phyloP scores from a whole-genome alignment of 306 rosid species.

The Ormosia semicastrata region DNA sequence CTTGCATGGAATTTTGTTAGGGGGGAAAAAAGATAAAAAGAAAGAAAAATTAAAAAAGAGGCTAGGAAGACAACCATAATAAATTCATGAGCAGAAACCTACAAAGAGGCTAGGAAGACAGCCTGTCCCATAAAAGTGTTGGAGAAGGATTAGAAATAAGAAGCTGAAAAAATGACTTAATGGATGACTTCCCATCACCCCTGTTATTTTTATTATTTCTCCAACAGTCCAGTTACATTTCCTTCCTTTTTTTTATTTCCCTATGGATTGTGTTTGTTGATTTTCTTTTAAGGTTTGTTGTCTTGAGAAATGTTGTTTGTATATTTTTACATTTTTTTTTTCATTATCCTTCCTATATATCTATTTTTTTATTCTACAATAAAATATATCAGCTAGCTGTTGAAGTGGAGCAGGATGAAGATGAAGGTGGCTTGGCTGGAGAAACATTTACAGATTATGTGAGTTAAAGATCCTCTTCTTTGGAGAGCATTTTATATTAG shows the following conservation, averaged over 20 bases:
- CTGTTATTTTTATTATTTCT: background rate
- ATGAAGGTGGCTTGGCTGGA: conserved; percentile 91
- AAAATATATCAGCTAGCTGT: conserved; percentile 70
- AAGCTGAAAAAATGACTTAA: background rate
- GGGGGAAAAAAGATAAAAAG: too few species aligned
- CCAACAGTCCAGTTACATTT: conserved; percentile 6
- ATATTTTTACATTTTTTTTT: background rate
- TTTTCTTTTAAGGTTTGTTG: background rate
- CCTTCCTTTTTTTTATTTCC: conserved; percentile 6
- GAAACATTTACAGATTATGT: conserved; percentile 99
- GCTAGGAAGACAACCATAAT: background rate
- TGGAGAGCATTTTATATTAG: background rate
- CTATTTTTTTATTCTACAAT: conserved; percentile 5
- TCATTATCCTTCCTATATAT: background rate
- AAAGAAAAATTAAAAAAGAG: background rate
- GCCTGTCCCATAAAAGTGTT: background rate
- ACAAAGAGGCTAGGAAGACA: background rate
- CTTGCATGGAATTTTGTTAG: too few species aligned
- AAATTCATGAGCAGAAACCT: background rate
- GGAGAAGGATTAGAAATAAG: background rate
- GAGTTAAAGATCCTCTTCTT: conserved; percentile 43
- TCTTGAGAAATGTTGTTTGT: conserved; percentile 8
- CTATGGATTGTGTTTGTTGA: background rate
- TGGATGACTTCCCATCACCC: background rate
- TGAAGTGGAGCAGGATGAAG: conserved; percentile 98